Evolutionary conservation across 2,329 filamentous ascomycete genomes (phyloP), one percentile per base, ranked within the genome.

Genomic region (Beauveria brongniartii): DNA sequence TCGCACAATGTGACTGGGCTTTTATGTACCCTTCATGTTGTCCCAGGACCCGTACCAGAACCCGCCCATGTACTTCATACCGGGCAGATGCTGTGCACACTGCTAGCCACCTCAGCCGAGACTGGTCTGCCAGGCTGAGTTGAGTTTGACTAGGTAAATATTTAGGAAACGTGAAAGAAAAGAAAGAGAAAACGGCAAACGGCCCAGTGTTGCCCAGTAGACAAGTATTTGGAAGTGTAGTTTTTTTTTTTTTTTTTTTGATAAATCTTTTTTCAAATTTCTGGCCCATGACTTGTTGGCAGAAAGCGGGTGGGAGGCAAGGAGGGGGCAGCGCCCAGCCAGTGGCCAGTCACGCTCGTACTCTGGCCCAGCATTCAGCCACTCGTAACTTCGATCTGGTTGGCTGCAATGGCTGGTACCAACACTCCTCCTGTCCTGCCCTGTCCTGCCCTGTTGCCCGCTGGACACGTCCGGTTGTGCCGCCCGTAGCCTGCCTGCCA

Each of bases 401-500:
- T 37, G 34, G 34, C 47, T 10, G 47, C 30, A 51, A 28, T 28
- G 16, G 41, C n/a, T 51, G 48, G 48, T 34, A 51, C 48, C 48
- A 51, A 51, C 34, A 16, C 14, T 16, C 47, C 30, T 50, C 37
- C 37, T 43, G 22, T 20, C 53, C 18, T 24, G 28, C 22, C 46
- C 46, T 44, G 54, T 28, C 55, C 26, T 55, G 34, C 34, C 50
- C 52, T 43, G 57, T 26, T 37, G 51, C 43, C 53, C 53, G 22
- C 47, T 40, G 22, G 34, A 52, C 26, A 41, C 40, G 62, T 65
- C 66, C 61, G 63, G 63, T 61, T 66, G 61, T 63, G 65, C 65
- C 65, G 64, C 67, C 65, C 66, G 63, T 65, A 67, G 64, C 66
- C 68, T 63, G 34, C 51, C 34, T 63, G 34, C 51, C 34, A 54